These are phyloP conservation scores for Limnanthes douglasii DNA, from an alignment of 345 rosid species.

Conservation along the genomic window DNA sequence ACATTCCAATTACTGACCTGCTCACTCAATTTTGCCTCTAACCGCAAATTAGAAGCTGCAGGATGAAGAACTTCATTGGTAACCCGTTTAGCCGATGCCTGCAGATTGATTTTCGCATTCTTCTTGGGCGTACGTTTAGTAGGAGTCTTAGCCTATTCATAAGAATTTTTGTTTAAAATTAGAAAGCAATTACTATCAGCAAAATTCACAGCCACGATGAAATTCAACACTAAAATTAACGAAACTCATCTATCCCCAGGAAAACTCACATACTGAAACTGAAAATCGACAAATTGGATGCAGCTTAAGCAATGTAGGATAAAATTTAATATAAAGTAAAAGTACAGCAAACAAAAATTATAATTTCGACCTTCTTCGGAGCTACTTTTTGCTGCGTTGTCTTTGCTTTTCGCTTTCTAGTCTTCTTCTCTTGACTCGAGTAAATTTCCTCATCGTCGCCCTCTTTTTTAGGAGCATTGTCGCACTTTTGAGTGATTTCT, in stretches of 20 bases:
- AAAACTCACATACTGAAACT: too few relatives aligned
- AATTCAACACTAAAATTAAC: too few relatives aligned
- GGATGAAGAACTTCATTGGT: slow-evolving; percentile 15
- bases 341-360: background rate
- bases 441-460: slow-evolving; percentile 29
- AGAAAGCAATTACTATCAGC: too few relatives aligned
- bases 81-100: slow-evolving; percentile 7
- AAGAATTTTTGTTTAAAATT: too few relatives aligned
- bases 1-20: slow-evolving; percentile 35
- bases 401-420: slow-evolving; percentile 28
- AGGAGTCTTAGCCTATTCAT: too few relatives aligned
- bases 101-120: slow-evolving; percentile 18
- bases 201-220: too few relatives aligned
- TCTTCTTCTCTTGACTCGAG: slow-evolving; percentile 49
- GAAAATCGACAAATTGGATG: too few relatives aligned
- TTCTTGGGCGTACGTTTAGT: slow-evolving; percentile 39
- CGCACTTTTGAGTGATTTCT: slow-evolving; percentile 17
- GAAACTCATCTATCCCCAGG: too few relatives aligned
- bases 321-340: too few relatives aligned
- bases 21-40: slow-evolving; percentile 68
- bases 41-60: slow-evolving; percentile 41
- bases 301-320: slow-evolving; percentile 1
- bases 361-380: slow-evolving; percentile 30
- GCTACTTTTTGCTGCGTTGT: slow-evolving; percentile 25
- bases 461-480: slow-evolving; percentile 8